Evolutionary conservation across 78 protist genomes (phyloP).

Genomic region (Dictyostelium citrinum): DNA sequence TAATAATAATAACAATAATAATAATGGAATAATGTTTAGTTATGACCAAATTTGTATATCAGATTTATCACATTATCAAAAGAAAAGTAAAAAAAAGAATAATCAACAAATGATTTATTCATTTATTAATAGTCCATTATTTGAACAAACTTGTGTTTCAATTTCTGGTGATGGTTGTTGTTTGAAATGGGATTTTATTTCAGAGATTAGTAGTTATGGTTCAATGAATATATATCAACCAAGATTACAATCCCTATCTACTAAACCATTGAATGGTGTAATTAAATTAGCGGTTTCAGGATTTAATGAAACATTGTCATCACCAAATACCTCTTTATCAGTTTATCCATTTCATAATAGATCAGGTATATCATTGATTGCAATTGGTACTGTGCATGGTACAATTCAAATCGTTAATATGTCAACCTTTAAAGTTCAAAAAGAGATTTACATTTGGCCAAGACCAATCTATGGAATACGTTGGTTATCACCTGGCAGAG

Average conservation of each 20-base stretch:
- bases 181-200: constrained; percentile 71
- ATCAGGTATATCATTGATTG: constrained; percentile 10
- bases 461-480: constrained; percentile 25
- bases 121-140: constrained; percentile 22
- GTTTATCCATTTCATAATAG: constrained; percentile 59
- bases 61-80: constrained; percentile 55
- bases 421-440: constrained; percentile 39
- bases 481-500: constrained; percentile 73
- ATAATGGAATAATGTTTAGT: not conserved
- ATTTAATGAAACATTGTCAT: constrained; percentile 13
- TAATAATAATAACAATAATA: not conserved
- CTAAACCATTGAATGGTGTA: constrained; percentile 54
- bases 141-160: constrained; percentile 40
- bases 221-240: not conserved
- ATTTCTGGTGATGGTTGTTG: constrained; percentile 55
- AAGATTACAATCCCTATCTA: not conserved
- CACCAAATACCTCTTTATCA: constrained; percentile 41
- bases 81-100: constrained; percentile 49
- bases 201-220: constrained; percentile 3
- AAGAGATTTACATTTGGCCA: constrained; percentile 48
- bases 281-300: constrained; percentile 43
- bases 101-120: constrained; percentile 11
- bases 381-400: constrained; percentile 52
- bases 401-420: constrained; percentile 49
- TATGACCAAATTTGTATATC: constrained; percentile 52